Base-by-base conservation (phyloP, 805 yeast genomes). In the Jamesozyma jinghongensis region DNA sequence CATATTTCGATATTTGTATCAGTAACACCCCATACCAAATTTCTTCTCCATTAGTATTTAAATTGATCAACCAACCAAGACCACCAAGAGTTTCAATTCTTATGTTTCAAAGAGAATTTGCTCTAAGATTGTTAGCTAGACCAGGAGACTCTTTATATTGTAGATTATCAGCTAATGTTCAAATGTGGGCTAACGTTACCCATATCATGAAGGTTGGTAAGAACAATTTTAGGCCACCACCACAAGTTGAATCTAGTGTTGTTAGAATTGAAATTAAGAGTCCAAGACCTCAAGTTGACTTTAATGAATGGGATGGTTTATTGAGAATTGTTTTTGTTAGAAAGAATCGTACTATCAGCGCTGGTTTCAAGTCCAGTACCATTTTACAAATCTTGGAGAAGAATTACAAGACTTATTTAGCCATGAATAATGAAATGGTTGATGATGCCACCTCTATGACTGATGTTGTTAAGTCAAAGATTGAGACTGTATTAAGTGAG, bases 141-240 rank as follows among this genome's bases (percentile, higher is more conserved):
- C 97, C 98, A 0, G 98, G 98, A n/a, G 97, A 92, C 53, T 63
- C 85, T 1, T 69, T 92, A 31, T 92, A 90, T 67, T 87, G 96
- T 63, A 75, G 98, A 56, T 71, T 92, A 40, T 82, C 95, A 26
- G 97, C 95, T 25, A 92, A 92, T 57, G 97, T 92, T 1, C 98
- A 92, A 59, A 90, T 92, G 97, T 92, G 97, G 97, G 96, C 97
- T n/a, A 85, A 85, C 49, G 97, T 92, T 13, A 87, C 94, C 6
- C 98, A 92, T 61, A 85, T 92, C 40, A 92, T 92, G 98, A 92
- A 92, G 64, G 98, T 92, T 25, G 97, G 97, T 19, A 83, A 79
- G 59, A 92, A 92, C 59, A 92, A 92, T 58, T 92, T 92, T 70
- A 74, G 96, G 53, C 98, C 98, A 19, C 98, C 98, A 10, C 98